Evolutionary conservation across 176 grass and related monocot genomes (phyloP).

Genomic region (Phragmites australis): DNA sequence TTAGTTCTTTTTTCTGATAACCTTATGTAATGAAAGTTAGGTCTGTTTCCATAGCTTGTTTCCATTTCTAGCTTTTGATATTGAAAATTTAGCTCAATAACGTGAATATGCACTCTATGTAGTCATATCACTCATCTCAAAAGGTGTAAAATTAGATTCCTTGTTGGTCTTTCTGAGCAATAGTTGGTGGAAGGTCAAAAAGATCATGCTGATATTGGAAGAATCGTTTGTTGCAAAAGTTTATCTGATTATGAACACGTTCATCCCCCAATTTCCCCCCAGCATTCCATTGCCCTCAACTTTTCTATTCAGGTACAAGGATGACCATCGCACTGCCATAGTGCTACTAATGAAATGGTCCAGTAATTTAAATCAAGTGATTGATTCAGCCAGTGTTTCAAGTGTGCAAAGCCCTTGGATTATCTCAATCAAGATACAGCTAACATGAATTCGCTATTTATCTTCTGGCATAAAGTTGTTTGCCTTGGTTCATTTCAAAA

Average conservation of each 20-base stretch:
- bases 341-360: slow-evolving; percentile 32
- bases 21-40: background rate
- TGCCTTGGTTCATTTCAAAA: slow-evolving; percentile 23
- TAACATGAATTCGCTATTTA: slow-evolving; percentile 15
- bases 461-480: slow-evolving; percentile 13
- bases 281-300: background rate
- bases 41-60: background rate
- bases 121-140: background rate
- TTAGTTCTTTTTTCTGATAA: background rate
- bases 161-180: background rate
- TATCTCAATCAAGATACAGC: slow-evolving; percentile 32
- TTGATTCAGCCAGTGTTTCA: background rate
- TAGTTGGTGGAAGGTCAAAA: slow-evolving; percentile 2
- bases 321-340: background rate
- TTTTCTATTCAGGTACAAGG: slow-evolving; percentile 3
- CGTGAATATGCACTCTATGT: background rate
- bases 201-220: background rate
- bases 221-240: background rate
- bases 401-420: slow-evolving; percentile 32
- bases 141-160: background rate
- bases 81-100: slow-evolving; percentile 16
- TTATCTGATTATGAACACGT: background rate
- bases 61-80: slow-evolving; percentile 7
- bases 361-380: background rate
- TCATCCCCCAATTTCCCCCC: slow-evolving; percentile 3